phyloP scores from a whole-genome alignment of 805 yeast genomes.

The Torulaspora gathmanii region DNA sequence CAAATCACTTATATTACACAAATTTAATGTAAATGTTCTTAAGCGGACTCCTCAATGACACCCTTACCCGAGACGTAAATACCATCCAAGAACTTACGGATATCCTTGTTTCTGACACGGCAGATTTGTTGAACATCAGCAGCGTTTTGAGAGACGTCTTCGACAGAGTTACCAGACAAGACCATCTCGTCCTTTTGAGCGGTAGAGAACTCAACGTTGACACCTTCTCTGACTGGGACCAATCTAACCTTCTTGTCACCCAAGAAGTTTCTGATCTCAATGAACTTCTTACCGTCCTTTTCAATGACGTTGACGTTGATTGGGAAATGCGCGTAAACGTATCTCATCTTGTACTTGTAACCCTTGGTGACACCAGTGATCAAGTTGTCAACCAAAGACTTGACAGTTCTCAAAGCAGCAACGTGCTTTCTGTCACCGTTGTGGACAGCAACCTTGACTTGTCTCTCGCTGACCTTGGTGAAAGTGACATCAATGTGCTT shows the following conservation, averaged over 20 bases:
- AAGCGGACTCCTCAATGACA: constrained; percentile 64
- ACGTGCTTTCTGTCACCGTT: constrained; percentile 99
- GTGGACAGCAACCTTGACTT: constrained; percentile 87
- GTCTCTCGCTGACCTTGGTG: constrained; percentile 64
- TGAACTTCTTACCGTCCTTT: constrained; percentile 63
- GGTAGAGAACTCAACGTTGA: constrained; percentile 72
- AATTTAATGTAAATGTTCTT: constrained; percentile 15
- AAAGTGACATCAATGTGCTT: constrained; percentile 94
- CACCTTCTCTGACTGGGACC: constrained; percentile 85
- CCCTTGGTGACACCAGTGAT: constrained; percentile 99
- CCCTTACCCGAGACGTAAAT: constrained; percentile 97
- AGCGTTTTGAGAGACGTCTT: constrained; percentile 96
- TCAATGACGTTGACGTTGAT: constrained; percentile 92
- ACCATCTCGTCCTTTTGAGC: constrained; percentile 91
- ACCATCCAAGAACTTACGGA: constrained; percentile 99
- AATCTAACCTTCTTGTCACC: constrained; percentile 98
- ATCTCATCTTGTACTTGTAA: constrained; percentile 99
- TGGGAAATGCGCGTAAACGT: constrained; percentile 99
- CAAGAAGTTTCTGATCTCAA: constrained; percentile 98
- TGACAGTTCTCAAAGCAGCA: constrained; percentile 98
- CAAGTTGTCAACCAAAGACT: constrained; percentile 89
- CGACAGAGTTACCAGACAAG: constrained; percentile 91
- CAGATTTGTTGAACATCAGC: constrained; percentile 98
- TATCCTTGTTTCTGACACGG: constrained; percentile 99
- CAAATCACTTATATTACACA: constrained; percentile 10